Percentiles rank a stretch among this genome's conserved stretches.
These are phyloP conservation scores for Podospora pseudoanserina DNA, from an alignment of 495 filamentous ascomycete genomes.

Conservation along the genomic window DNA sequence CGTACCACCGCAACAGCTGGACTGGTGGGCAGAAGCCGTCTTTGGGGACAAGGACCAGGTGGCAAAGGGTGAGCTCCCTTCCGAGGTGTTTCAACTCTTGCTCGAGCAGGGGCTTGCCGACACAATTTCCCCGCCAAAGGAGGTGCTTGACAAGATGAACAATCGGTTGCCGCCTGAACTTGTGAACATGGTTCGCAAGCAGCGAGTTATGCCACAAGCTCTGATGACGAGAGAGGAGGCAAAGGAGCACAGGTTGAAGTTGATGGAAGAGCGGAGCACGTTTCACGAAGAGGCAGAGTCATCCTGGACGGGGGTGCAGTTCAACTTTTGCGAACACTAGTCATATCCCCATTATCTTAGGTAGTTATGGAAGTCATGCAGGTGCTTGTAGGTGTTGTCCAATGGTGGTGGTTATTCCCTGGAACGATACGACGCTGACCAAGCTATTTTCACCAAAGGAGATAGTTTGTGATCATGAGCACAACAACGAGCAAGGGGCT, in stretches of 20 bases:
- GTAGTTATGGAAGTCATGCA: conserved; percentile 12
- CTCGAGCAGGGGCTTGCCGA: conserved; percentile 33
- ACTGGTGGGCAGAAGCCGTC: conserved; percentile 41
- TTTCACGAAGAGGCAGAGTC: neutral
- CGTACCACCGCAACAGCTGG: conserved; percentile 50
- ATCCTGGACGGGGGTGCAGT: conserved; percentile 1
- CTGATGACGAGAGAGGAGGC: conserved; percentile 46
- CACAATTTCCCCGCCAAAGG: conserved; percentile 17
- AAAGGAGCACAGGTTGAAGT: conserved; percentile 38
- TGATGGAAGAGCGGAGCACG: conserved; percentile 48
- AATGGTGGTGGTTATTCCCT: neutral
- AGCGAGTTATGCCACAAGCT: conserved; percentile 21
- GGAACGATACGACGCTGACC: conserved; percentile 3
- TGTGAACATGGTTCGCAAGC: conserved; percentile 33
- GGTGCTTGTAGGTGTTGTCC: neutral
- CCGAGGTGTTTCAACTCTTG: conserved; percentile 32
- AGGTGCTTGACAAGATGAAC: conserved; percentile 16
- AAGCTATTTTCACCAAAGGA: neutral
- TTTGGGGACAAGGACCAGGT: conserved; percentile 11
- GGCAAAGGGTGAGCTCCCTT: conserved; percentile 18
- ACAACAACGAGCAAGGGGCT: neutral
- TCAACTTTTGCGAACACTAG: conserved; percentile 23
- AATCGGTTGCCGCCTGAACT: conserved; percentile 40
- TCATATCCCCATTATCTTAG: conserved; percentile 11
- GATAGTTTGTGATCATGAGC: neutral